Evolutionary conservation across 805 yeast genomes (phyloP), one percentile per base, ranked within the genome.

Genomic region (Starmerella potacharoeniae): DNA sequence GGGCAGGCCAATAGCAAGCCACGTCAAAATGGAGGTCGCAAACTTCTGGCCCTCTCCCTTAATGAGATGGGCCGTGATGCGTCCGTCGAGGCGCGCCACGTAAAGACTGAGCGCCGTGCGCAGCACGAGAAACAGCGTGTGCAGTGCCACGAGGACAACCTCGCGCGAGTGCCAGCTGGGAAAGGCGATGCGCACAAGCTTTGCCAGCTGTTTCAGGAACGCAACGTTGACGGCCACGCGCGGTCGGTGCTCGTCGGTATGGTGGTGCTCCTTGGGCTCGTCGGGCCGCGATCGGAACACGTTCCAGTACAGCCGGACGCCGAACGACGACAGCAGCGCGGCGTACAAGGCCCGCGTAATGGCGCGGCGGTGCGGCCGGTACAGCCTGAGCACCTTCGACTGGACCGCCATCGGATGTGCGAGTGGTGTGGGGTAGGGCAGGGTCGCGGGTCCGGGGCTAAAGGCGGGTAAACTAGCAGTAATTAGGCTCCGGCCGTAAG

Each of bases 1-100:
- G 0, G 97, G 97, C 9, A 88, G 67, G 10, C 96, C 96, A 13
- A 90, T 73, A 14, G 80, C 62, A 83, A 90, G 79, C 97, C 97
- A 90, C 63, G 79, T 74, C 2, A 77, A 73, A 54, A 89, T 68
- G 33, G 84, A 76, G 57, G 77, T 76, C 55, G 82, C 71, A 64
- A 90, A 89, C 46, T 74, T 75, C 48, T 75, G 73, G 58, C 88
- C 84, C 51, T 77, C 76, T 58, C 84, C 86, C 42, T 83, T 77
- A 33, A 90, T 86, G 61, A 90, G 75, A 1, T 86, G 80, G 0
- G 95, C 86, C 5, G 90, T 96, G 53, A 90, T 72, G 64, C 75
- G 74, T 60, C 97, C 97, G 68, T 90, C 97, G 55, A 90, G 73
- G 11, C 83, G 79, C 6, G 97, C 96, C 14, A 89, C 90, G 64